Evolutionary conservation across 495 filamentous ascomycete genomes (phyloP).

Genomic region (Podospora tetraspora): DNA sequence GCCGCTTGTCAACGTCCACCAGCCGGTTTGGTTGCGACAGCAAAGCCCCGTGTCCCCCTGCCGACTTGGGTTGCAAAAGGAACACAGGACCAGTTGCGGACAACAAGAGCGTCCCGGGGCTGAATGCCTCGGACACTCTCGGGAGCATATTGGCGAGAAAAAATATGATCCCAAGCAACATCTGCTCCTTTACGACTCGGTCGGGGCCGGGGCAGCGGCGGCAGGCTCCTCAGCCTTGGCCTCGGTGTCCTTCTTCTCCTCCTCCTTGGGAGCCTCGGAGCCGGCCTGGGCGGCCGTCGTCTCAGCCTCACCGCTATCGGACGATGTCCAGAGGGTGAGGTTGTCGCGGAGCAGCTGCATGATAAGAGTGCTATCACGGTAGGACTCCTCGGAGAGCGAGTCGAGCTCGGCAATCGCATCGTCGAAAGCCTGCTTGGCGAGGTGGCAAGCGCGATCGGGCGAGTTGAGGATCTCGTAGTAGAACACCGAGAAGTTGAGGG

Average conservation of each 20-base stretch:
- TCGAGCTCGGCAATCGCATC: constrained; percentile 99
- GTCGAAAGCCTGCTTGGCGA: constrained; percentile 99
- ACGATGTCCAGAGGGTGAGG: constrained; percentile 98
- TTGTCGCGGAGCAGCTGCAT: constrained; percentile 99
- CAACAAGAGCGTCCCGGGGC: constrained; percentile 7
- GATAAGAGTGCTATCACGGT: constrained; percentile 99
- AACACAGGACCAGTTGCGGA: constrained; percentile 18
- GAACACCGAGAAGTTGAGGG: constrained; percentile 99
- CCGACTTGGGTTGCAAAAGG: constrained; percentile 12
- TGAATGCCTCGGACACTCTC: constrained; percentile 7
- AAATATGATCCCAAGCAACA: constrained; percentile 9
- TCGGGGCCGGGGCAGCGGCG: constrained; percentile 17
- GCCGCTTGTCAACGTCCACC: constrained; percentile 22
- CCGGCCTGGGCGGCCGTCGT: constrained; percentile 43
- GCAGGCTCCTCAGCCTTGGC: constrained; percentile 47
- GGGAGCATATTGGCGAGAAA: constrained; percentile 13
- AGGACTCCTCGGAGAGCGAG: constrained; percentile 96
- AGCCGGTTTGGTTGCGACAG: constrained; percentile 13
- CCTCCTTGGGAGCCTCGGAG: constrained; percentile 61
- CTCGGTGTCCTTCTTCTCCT: constrained; percentile 51
- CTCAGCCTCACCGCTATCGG: constrained; percentile 82
- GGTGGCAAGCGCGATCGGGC: constrained; percentile 95
- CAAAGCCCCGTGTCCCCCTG: constrained; percentile 12
- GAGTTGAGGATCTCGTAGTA: constrained; percentile 99
- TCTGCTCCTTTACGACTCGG: constrained; percentile 30